Base-by-base conservation (phyloP, 768 basidiomycete species). In the Leccinum rimulosum region DNA sequence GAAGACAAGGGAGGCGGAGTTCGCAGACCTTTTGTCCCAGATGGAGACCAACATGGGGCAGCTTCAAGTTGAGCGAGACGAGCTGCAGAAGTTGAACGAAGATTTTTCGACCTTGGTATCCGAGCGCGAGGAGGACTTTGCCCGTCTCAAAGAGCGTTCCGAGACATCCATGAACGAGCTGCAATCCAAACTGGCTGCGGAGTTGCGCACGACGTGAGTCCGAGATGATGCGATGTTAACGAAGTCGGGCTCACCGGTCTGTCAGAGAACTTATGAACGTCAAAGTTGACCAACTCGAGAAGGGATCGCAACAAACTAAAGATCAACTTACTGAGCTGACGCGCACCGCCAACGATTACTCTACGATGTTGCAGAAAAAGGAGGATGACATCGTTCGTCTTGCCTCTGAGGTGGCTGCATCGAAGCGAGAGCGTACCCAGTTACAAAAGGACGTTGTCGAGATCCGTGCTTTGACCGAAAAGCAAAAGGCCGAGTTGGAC, bases 101-200 rank as follows among this genome's bases (percentile, higher is more conserved):
- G 90, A 93, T 54, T 78, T 93, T 33, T 82, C 85, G 69, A 84
- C 82, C 58, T 75, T 89, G 52, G 81, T 89, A 3, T 65, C 79
- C 28, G 84, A 91, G 62, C 86, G 88, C n/a, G 90, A 93, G 60
- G 90, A 95, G 66, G 92, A 95, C 62, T 73, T 93, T 55, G 66
- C 75, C 12, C 80, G 91, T 50, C 75, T 86, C 1, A 93, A 87
- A 72, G 91, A 95, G 62, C 82, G 91, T 50, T 83, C 85, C 69
- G 91, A 94, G 51, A 56, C 74, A 15, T 74, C 81, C 15, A 73
- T 86, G 14, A 79, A 80, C 31, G 91, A 95, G 25, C 71, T 95
- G 52, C 88, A 92, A 68, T 79, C 77, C 6, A 91, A 91, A 69
- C 74, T 95, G 30, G 76, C 77, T n/a, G 68, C 76, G 0, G 93